A percentile compares a stretch with the other conserved stretches of the same genome.
Conservation (phyloP, 768 basidiomycete genomes). For the Galerina sulciceps region DNA sequence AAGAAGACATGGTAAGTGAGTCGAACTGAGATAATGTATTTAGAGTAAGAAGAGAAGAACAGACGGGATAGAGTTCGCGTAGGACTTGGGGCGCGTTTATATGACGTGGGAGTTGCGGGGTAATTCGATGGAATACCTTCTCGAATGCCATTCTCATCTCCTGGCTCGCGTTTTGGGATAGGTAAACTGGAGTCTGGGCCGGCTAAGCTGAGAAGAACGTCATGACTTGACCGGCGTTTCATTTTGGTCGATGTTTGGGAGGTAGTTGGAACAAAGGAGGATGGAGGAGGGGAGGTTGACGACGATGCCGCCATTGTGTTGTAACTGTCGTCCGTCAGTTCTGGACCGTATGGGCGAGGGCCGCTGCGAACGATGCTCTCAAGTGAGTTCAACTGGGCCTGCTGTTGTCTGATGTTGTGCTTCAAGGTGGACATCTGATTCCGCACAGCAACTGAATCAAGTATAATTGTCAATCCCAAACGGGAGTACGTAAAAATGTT, state of each 20-base stretch:
- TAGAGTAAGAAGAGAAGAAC: conserved; percentile 33
- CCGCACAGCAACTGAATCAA: conserved; percentile 65
- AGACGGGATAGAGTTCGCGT: conserved; percentile 80
- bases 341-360: conserved; percentile 61
- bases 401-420: conserved; percentile 83
- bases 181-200: conserved; percentile 80
- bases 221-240: conserved; percentile 71
- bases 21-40: conserved; percentile 4
- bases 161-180: conserved; percentile 60
- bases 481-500: not conserved
- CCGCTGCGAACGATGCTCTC: conserved; percentile 72
- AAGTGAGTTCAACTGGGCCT: conserved; percentile 74
- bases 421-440: conserved; percentile 82
- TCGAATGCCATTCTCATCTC: conserved; percentile 58
- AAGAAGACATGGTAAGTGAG: conserved; percentile 23
- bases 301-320: conserved; percentile 39
- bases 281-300: conserved; percentile 29
- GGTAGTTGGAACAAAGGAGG: conserved; percentile 30
- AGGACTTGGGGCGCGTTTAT: conserved; percentile 69
- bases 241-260: conserved; percentile 47
- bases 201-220: conserved; percentile 69
- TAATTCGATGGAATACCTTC: conserved; percentile 67
- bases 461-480: conserved; percentile 7
- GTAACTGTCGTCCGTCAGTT: conserved; percentile 33
- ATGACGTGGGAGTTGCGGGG: conserved; percentile 34